Evolutionary conservation across 176 grass and related monocot species (phyloP), one percentile per base, ranked within the genome.

Genomic region (Leersia perrieri): DNA sequence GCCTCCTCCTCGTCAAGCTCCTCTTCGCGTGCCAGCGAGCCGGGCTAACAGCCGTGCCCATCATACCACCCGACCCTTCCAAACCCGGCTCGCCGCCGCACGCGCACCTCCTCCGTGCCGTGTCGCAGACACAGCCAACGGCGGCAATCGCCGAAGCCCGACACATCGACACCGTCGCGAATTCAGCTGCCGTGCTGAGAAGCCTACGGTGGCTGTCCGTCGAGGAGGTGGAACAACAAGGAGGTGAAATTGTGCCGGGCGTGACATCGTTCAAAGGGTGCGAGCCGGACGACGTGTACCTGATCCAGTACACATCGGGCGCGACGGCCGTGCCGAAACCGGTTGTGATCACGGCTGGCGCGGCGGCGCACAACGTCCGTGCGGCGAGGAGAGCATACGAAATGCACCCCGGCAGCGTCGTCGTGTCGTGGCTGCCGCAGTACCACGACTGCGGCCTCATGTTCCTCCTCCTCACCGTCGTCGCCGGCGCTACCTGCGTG

Each of bases 371-470:
- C 6, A 94, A 90, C 74, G 88, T 81, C 31, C 60, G 79, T 41
- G 70, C 69, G 11, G 91, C 91, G n/a, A 90, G 91, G 68, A 87
- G 4, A 32, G 78, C 88, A 23, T 90, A 90, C 69, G 85, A 88
- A 15, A 74, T 86, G 36, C 38, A 70, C 44, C 78, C 91, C 5
- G 53, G 45, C 58, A 90, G 85, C 75, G 58, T 86, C 9, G 70
- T 88, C 33, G 88, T 88, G 53, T 88, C 91, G 70, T 94, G 88
- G 88, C 82, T 90, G 70, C 91, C 75, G 11, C 82, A 80, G 82
- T 90, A 90, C 75, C 91, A 94, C 60, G 88, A 90, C 79, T 90
- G 88, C 69, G 85, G 88, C 85, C 85, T 94, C 63, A 80, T 94
- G 91, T 90, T 90, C 66, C 85, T 88, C 5, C 91, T 94, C 41